Base-by-base conservation (phyloP, 2,329 filamentous ascomycete species). In the Bipolaris oryzae region DNA sequence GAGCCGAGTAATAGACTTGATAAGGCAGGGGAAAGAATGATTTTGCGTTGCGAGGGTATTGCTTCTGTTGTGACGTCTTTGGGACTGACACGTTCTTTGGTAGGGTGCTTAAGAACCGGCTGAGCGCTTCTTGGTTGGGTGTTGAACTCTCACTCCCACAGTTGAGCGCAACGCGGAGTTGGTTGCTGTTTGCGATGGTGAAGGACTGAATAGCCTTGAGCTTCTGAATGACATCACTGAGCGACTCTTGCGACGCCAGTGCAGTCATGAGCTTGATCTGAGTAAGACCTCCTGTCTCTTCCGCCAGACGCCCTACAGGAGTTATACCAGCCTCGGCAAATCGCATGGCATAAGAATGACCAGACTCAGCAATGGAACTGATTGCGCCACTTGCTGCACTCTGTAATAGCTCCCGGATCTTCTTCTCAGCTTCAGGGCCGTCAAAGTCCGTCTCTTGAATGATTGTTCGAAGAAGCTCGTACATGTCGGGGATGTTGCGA, bases 1-100 rank as follows among this genome's bases (percentile, higher is more conserved):
- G 83, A 15, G 89, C 90, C 7, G 94, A 92, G 73, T 98, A 98
- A 74, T 96, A 97, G 33, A 99, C 95, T 77, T 99, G 95, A 77
- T 96, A 99, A 0, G 95, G 95, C 16, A 99, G 83, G 21, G 94
- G 89, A 78, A 96, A 98, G 78, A 98, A 96, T 0, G 92, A 89
- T 74, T 92, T 95, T 62, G 75, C 71, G 50, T 80, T 78, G 9
- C 72, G 75, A 2, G 76, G 75, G 50, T 77, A 77, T 34, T 76
- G 74, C 39, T 46, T 74, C 72, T 61, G 73, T 60, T 55, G 67
- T 47, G 52, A 70, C 48, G 44, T 71, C 55, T 70, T 37, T 25
- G 68, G 49, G 68, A 76, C 46, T 72, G 71, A 48, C 62, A 71
- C 38, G 54, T 67, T 58, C 58, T 63, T 13, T 13, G 88, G 85